Percentiles rank a stretch among this genome's conserved stretches.
Conservation (phyloP, 2,329 filamentous ascomycete genomes). For the Amauroascus verrucosus region DNA sequence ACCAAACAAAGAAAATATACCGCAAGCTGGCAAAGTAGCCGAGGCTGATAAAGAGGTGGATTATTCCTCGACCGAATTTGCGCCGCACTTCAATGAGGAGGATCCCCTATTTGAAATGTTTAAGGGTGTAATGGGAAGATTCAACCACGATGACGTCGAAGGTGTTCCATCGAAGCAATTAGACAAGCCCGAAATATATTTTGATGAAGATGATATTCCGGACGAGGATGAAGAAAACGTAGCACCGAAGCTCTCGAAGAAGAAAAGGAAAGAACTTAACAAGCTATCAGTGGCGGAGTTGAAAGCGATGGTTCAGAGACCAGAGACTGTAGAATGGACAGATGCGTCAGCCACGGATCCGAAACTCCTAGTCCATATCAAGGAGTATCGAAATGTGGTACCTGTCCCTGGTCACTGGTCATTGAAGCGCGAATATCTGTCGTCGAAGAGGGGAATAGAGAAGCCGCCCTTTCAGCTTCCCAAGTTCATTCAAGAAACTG, state of each 20-base stretch:
- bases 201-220: slow-evolving; percentile 73
- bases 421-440: slow-evolving; percentile 91
- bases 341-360: slow-evolving; percentile 88
- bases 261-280: slow-evolving; percentile 82
- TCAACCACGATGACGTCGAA: slow-evolving; percentile 55
- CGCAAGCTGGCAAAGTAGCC: neutral
- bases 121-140: slow-evolving; percentile 71
- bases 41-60: slow-evolving; percentile 35
- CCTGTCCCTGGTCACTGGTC: slow-evolving; percentile 93
- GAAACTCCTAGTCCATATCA: slow-evolving; percentile 81
- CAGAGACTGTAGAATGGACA: slow-evolving; percentile 95
- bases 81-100: slow-evolving; percentile 47
- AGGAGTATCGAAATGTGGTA: slow-evolving; percentile 87
- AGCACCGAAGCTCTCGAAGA: slow-evolving; percentile 73
- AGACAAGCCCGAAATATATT: slow-evolving; percentile 78
- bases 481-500: slow-evolving; percentile 94
- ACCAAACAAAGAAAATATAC: neutral
- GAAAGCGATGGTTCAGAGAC: slow-evolving; percentile 80
- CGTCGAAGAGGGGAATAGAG: slow-evolving; percentile 92
- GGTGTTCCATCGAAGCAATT: slow-evolving; percentile 53
- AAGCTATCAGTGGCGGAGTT: slow-evolving; percentile 91
- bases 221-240: slow-evolving; percentile 57
- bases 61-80: slow-evolving; percentile 18
- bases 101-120: slow-evolving; percentile 76
- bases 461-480: slow-evolving; percentile 87